Percentiles rank a stretch among this genome's conserved stretches.
Evolutionary conservation across 2,329 filamentous ascomycete species (phyloP).

Genomic region (Macrophomina tecta): DNA sequence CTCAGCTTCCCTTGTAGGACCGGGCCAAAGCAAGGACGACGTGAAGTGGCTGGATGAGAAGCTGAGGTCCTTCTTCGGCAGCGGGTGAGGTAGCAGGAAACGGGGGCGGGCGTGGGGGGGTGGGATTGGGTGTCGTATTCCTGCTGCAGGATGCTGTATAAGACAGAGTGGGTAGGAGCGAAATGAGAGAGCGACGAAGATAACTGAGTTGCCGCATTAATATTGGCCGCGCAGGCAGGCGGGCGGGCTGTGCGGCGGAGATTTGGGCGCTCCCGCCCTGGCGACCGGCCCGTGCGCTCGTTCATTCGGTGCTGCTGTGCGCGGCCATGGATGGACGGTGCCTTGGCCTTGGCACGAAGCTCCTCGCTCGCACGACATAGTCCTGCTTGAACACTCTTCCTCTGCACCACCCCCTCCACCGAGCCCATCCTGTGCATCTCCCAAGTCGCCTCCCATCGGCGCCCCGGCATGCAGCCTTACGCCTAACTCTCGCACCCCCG

Average conservation of each 20-base stretch:
- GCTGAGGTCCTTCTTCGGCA: constrained; percentile 41
- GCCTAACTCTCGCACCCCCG: background rate
- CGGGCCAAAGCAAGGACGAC: constrained; percentile 73
- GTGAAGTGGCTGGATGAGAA: constrained; percentile 73
- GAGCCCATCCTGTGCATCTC: background rate
- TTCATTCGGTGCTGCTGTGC: background rate
- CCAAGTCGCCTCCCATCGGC: background rate
- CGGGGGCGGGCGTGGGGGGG: background rate
- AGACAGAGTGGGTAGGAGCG: background rate
- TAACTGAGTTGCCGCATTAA: background rate
- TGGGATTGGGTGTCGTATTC: background rate
- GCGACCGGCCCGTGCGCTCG: background rate
- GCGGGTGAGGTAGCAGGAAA: constrained; percentile 9
- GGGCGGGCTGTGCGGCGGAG: constrained; percentile 16
- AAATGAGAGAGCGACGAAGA: constrained; percentile 6
- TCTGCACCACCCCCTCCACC: background rate
- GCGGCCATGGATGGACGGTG: background rate
- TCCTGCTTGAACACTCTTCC: constrained; percentile 7
- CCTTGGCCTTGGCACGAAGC: constrained; percentile 23
- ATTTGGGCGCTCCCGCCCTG: constrained; percentile 2
- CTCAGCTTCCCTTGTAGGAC: constrained; percentile 53
- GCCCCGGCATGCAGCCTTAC: constrained; percentile 17
- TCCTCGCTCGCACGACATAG: constrained; percentile 23
- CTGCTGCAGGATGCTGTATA: background rate
- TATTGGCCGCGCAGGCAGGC: constrained; percentile 16